Percentiles rank a stretch among this genome's conserved stretches.
Evolutionary conservation across 192 early-diverging fungal species (phyloP).

Genomic region (Gorgonomyces haynaldii): DNA sequence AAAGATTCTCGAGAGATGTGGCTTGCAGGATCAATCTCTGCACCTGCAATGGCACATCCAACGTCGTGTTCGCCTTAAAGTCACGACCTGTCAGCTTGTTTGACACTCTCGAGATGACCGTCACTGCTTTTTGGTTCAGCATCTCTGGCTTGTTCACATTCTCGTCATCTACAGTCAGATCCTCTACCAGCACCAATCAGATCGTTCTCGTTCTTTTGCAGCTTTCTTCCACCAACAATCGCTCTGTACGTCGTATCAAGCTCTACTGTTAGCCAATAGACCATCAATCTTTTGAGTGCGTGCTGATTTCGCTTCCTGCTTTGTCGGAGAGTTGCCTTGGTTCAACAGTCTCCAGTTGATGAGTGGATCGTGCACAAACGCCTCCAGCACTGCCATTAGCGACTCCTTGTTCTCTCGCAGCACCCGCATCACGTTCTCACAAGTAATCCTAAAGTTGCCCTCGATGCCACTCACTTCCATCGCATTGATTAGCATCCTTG

Average conservation of each 20-base stretch:
- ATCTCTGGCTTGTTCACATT: slow-evolving; percentile 42
- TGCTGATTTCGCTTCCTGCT: too few relatives aligned
- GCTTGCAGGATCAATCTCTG: slow-evolving; percentile 82
- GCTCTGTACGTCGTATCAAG: too few relatives aligned
- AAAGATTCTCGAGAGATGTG: slow-evolving; percentile 79
- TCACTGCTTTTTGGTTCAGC: slow-evolving; percentile 66
- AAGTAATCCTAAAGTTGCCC: slow-evolving; percentile 90
- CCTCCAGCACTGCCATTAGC: slow-evolving; percentile 95
- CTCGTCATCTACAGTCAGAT: slow-evolving; percentile 21
- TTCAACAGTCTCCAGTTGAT: slow-evolving; percentile 78
- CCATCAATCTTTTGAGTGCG: too few relatives aligned
- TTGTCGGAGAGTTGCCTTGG: slow-evolving; percentile 26
- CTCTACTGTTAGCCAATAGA: slow-evolving; percentile 13
- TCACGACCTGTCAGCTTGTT: slow-evolving; percentile 93
- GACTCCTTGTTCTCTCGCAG: slow-evolving; percentile 89
- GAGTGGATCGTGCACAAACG: slow-evolving; percentile 94
- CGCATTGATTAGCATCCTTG: slow-evolving; percentile 92
- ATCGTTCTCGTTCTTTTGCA: slow-evolving; percentile 40
- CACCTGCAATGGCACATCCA: slow-evolving; percentile 79
- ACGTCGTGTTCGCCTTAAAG: slow-evolving; percentile 65
- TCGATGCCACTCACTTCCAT: slow-evolving; percentile 96
- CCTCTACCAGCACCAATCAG: slow-evolving; percentile 15
- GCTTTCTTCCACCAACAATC: slow-evolving; percentile 35
- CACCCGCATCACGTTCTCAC: slow-evolving; percentile 92
- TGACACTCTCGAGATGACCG: slow-evolving; percentile 76